Percentiles rank a stretch among this genome's conserved stretches.
Conservation (phyloP, 1,284 basidiomycete genomes). For the Singerocomus inundabilis region DNA sequence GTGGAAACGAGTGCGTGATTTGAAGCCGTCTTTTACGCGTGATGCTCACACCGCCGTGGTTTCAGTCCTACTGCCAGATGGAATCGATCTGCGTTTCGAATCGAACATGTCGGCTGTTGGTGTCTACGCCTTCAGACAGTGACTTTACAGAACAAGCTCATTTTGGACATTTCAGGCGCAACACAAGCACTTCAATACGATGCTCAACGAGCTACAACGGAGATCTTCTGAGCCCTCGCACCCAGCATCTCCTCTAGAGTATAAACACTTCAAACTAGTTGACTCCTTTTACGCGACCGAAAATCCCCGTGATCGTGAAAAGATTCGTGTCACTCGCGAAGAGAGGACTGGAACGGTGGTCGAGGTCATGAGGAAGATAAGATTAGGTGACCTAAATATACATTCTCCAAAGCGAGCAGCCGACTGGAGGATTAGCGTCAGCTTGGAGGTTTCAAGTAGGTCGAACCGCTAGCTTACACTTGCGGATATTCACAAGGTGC, state of each 20-base stretch:
- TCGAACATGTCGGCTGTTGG: constrained; percentile 88
- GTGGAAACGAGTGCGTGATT: constrained; percentile 81
- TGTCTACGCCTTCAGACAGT: constrained; percentile 22
- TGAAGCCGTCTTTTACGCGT: not conserved
- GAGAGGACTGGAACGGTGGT: constrained; percentile 67
- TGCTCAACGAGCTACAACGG: constrained; percentile 78
- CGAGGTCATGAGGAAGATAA: constrained; percentile 73
- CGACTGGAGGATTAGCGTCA: constrained; percentile 93
- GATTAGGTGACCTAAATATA: constrained; percentile 87
- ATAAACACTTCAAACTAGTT: constrained; percentile 75
- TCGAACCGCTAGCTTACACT: constrained; percentile 18
- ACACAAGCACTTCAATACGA: constrained; percentile 81
- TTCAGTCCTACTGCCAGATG: constrained; percentile 52
- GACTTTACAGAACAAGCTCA: constrained; percentile 5
- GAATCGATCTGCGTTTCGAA: constrained; percentile 72
- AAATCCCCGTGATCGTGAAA: constrained; percentile 49
- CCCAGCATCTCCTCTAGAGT: constrained; percentile 61
- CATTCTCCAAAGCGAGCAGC: constrained; percentile 79
- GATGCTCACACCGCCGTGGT: constrained; percentile 3
- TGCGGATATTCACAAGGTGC: constrained; percentile 3
- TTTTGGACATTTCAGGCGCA: constrained; percentile 56
- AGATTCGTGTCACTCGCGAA: constrained; percentile 84
- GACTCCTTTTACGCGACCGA: constrained; percentile 79
- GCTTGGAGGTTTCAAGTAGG: constrained; percentile 76
- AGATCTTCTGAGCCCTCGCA: constrained; percentile 45